Evolutionary conservation across 306 rosid species (phyloP).

Genomic region (Casuarina equisetifolia): DNA sequence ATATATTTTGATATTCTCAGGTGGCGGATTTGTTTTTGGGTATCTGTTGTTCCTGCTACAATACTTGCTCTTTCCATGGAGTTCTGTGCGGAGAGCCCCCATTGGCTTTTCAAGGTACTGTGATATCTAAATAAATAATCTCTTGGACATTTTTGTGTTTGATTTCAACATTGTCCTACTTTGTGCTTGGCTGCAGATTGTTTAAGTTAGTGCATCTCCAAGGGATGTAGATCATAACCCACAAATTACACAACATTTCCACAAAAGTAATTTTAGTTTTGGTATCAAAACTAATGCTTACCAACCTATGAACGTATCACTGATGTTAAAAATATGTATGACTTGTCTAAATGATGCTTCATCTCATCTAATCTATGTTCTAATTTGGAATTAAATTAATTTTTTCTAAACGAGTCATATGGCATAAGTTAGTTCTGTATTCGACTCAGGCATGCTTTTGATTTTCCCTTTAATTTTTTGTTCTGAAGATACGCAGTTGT

Average conservation of each 20-base stretch:
- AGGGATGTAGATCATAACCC: not conserved
- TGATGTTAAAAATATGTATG: not conserved
- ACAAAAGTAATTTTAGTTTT: not conserved
- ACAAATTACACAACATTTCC: not conserved
- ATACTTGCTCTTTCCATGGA: slow-evolving; percentile 73
- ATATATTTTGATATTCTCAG: slow-evolving; percentile 40
- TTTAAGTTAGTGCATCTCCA: not conserved
- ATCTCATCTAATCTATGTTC: too few relatives aligned
- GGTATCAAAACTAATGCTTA: not conserved
- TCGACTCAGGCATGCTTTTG: too few relatives aligned
- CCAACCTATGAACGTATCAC: not conserved
- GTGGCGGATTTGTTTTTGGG: slow-evolving; percentile 92
- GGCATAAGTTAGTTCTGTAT: too few relatives aligned
- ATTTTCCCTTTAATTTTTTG: too few relatives aligned
- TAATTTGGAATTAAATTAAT: too few relatives aligned
- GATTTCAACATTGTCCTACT: not conserved
- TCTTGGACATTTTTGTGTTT: not conserved
- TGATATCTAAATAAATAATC: slow-evolving; percentile 22
- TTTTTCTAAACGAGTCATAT: too few relatives aligned
- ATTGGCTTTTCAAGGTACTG: slow-evolving; percentile 87
- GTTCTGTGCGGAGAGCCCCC: slow-evolving; percentile 82
- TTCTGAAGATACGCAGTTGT: too few relatives aligned
- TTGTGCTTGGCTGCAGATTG: not conserved
- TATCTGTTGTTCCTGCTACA: slow-evolving; percentile 61
- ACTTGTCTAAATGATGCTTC: not conserved